Conservation (phyloP, 208 protist genomes). For the Leishmania gerbilli region DNA sequence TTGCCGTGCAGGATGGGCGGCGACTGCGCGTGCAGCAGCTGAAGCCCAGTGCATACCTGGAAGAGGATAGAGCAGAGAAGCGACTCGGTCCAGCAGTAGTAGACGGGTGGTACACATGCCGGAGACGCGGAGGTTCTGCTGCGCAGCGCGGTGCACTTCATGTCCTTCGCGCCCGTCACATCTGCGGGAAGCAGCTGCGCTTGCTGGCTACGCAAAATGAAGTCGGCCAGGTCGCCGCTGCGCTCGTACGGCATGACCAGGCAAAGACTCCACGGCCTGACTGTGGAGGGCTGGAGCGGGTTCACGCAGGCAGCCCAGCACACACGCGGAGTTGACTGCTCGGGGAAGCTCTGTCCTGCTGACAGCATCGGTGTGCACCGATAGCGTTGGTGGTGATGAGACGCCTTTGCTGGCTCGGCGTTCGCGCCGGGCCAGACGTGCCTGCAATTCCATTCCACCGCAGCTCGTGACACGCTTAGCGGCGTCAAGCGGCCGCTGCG, state of each 20-base stretch:
- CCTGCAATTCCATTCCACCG: constrained; percentile 21
- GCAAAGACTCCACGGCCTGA: constrained; percentile 33
- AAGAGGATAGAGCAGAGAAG: constrained; percentile 33
- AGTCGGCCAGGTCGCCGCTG: constrained; percentile 22
- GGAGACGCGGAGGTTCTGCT: no score
- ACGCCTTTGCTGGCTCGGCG: not conserved
- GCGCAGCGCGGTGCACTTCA: not conserved
- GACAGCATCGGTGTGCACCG: not conserved
- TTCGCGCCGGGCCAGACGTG: not conserved
- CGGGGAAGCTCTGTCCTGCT: not conserved
- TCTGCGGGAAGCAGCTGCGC: constrained; percentile 1
- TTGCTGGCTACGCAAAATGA: constrained; percentile 13
- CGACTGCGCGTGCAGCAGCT: constrained; percentile 36
- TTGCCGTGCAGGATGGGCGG: constrained; percentile 35
- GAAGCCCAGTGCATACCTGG: constrained; percentile 27
- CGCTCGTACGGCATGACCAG: constrained; percentile 41
- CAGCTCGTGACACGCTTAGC: constrained; percentile 1
- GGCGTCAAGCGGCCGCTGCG: not conserved
- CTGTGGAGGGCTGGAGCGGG: constrained; percentile 17
- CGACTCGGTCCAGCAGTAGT: constrained; percentile 32
- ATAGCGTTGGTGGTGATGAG: not conserved
- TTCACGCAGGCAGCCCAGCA: constrained; percentile 34
- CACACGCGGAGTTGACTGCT: constrained; percentile 12
- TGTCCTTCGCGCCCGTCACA: not conserved
- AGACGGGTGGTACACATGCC: not conserved